Evolutionary conservation across 2,329 filamentous ascomycete species (phyloP).

Genomic region (Colletotrichum phormii): DNA sequence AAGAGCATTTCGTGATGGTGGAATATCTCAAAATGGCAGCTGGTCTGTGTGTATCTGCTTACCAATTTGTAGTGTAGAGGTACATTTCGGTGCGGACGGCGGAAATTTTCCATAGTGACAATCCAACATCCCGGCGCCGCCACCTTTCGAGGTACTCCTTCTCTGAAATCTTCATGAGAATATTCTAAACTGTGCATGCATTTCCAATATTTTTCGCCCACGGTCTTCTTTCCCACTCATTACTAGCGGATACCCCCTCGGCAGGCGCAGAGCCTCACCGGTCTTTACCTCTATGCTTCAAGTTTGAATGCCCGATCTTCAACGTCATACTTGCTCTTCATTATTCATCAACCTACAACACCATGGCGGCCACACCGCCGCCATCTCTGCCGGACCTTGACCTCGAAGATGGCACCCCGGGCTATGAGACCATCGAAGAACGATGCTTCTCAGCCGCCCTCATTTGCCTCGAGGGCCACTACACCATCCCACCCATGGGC

Average conservation of each 20-base stretch:
- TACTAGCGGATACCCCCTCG: neutral
- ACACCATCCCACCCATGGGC: conserved; percentile 68
- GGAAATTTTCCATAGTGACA: conserved; percentile 34
- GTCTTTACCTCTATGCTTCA: neutral
- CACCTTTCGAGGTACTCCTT: conserved; percentile 7
- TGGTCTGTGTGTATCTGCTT: conserved; percentile 36
- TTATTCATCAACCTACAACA: neutral
- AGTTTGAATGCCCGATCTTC: neutral
- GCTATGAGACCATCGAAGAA: conserved; percentile 70
- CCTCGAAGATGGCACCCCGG: conserved; percentile 42
- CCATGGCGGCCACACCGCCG: conserved; percentile 34
- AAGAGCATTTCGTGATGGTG: too few relatives aligned
- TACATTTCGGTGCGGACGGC: conserved; percentile 24
- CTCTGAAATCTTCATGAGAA: conserved; percentile 12
- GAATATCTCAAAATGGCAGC: neutral
- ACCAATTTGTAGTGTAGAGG: conserved; percentile 32
- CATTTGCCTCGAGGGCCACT: conserved; percentile 72
- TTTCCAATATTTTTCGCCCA: neutral
- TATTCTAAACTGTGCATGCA: neutral
- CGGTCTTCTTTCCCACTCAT: neutral
- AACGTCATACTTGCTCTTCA: neutral
- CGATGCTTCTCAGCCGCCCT: conserved; percentile 70
- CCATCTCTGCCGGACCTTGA: conserved; percentile 31
- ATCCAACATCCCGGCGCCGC: conserved; percentile 20
- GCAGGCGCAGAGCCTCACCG: neutral